Base-by-base conservation (phyloP, 352 stramenopile species). In the Plasmopara viticola region DNA sequence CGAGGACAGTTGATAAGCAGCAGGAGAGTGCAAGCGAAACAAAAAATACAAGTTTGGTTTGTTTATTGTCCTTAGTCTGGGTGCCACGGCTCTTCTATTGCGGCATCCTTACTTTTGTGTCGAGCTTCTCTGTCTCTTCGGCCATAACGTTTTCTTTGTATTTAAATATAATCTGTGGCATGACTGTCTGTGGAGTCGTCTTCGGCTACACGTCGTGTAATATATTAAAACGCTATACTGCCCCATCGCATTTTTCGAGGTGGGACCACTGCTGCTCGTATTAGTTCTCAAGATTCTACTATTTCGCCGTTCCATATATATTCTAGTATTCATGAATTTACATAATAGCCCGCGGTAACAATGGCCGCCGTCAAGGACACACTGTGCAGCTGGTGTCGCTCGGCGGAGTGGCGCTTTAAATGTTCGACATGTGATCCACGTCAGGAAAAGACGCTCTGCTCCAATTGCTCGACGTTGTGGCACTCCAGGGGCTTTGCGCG, bases 361-460 rank as follows among this genome's bases (percentile, higher is more conserved):
- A 35, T 35, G 31, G 31, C 31, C 31, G 31, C 31, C 1, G 10
- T 12, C 31, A 4, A 35, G 33, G 34, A 62, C 13, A 30, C 25
- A 14, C 14, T 40, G 0, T 81, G 71, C 39, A 53, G 63, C 15
- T 81, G 71, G 71, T 81, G 71, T 49, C 40, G 54, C 28, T 51
- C 53, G 25, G 33, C 40, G 41, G 33, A 18, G 13, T 78, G 68
- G 68, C 42, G 30, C 4, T 68, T 62, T 51, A 50, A 46, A 46
- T 81, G 71, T 53, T 56, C 55, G 14, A 56, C 51, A 43, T 81
- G 71, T 51, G 59, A 78, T 62, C 67, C 67, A 18, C 64, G 64
- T 34, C 39, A 13, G 40, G 55, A 48, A 18, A 70, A 74, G 55
- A 56, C 39, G 34, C 30, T 78, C 8, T 78, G 68, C 48, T 17